Evolutionary conservation across 2,329 filamentous ascomycete species (phyloP), one percentile per base, ranked within the genome.

Genomic region (Fusarium acutatum): DNA sequence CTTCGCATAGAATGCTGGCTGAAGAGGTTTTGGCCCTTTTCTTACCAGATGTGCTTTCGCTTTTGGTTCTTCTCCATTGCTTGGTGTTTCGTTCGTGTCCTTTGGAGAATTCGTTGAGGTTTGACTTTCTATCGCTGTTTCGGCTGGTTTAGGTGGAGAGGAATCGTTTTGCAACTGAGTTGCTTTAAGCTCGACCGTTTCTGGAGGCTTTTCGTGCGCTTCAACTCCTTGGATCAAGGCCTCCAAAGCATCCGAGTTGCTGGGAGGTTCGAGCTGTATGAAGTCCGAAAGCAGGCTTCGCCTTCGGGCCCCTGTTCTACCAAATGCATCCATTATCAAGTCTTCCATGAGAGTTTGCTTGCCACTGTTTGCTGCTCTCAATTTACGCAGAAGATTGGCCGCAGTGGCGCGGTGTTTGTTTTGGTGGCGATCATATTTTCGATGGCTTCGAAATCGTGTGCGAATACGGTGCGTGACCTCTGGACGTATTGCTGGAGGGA

Each of bases 281-380:
- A 89, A 80, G 1, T 82, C 72, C 1, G 80, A 71, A 43, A 88
- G 71, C 6, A 92, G 82, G 57, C 85, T 77, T 20, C 87, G 85
- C 47, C 89, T 84, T 38, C 87, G 82, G 62, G 82, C 83, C 24
- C 90, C 90, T 1, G 80, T 73, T 35, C 89, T 84, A 12, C 88
- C 90, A 74, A 90, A 90, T 3, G 84, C 86, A 26, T 84, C 77
- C 47, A 82, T 73, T 37, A 90, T 81, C 14, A 92, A 79, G 15
- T 78, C 81, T 35, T 82, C 78, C 82, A 91, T 84, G 56, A 85
- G 84, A 1, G 70, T 57, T 38, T 82, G 67, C 67, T 88, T 83
- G 38, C 90, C 90, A 17, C 81, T 77, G 70, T 88, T 88, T 72
- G 89, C 89, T 6, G 87, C 87, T 38, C 86, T 84, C 2, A 92